Percentiles rank a stretch among this genome's conserved stretches.
Evolutionary conservation across 345 rosid species (phyloP).

Genomic region (Orychophragmus violaceus): DNA sequence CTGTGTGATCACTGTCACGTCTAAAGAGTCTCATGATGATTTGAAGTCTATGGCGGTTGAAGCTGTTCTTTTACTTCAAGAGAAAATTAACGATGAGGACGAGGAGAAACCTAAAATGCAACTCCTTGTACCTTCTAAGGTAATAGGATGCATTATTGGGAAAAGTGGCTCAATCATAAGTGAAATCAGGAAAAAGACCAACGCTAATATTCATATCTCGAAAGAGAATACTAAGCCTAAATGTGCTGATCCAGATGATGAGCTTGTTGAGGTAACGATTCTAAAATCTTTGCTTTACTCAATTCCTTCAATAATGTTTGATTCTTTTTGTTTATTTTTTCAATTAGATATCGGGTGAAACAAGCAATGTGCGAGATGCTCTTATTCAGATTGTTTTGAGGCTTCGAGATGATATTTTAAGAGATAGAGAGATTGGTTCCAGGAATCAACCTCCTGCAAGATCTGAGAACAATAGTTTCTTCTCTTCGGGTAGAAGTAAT

Average conservation of each 20-base stretch:
- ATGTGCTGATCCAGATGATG: constrained; percentile 66
- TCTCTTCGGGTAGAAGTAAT: constrained; percentile 47
- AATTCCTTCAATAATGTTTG: background rate
- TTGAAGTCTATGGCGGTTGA: constrained; percentile 94
- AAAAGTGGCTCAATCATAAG: constrained; percentile 85
- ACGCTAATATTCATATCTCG: constrained; percentile 70
- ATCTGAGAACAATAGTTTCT: constrained; percentile 40
- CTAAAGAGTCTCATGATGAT: constrained; percentile 85
- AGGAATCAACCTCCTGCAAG: constrained; percentile 44
- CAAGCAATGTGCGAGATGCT: constrained; percentile 71
- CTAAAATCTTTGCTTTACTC: background rate
- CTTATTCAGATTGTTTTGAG: constrained; percentile 81
- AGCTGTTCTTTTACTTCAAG: constrained; percentile 81
- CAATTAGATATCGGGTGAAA: constrained; percentile 67
- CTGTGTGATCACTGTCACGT: constrained; percentile 59
- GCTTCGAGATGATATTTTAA: constrained; percentile 82
- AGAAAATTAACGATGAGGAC: constrained; percentile 78
- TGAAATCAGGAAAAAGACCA: constrained; percentile 83
- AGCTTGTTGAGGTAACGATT: constrained; percentile 86
- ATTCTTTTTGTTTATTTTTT: constrained; percentile 16
- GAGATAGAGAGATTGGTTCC: constrained; percentile 49
- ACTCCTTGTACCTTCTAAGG: constrained; percentile 79
- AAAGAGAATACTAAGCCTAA: constrained; percentile 54
- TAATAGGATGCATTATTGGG: constrained; percentile 93
- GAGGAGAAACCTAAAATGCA: constrained; percentile 53